phyloP scores from a whole-genome alignment of 495 filamentous ascomycete species.

The Penicillium arizonense region DNA sequence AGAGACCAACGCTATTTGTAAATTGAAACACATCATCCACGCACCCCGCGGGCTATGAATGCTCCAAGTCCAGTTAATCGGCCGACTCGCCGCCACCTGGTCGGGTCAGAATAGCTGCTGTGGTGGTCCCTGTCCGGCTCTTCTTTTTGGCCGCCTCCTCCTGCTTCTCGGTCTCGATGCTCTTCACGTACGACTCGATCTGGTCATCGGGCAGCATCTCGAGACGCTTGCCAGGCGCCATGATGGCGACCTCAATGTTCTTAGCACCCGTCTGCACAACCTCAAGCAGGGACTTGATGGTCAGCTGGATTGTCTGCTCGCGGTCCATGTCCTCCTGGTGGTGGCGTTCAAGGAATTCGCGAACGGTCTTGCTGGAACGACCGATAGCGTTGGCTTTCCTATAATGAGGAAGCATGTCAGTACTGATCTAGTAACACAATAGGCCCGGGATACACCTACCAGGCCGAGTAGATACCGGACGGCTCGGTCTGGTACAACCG shows the following conservation, averaged over 20 bases:
- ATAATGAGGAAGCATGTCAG: slow-evolving; percentile 10
- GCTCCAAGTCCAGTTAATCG: slow-evolving; percentile 12
- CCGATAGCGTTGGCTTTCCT: slow-evolving; percentile 99
- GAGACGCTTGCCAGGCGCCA: slow-evolving; percentile 87
- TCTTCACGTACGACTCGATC: slow-evolving; percentile 95
- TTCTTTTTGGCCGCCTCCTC: slow-evolving; percentile 98
- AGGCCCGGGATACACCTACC: slow-evolving; percentile 52
- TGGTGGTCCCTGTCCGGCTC: slow-evolving; percentile 74
- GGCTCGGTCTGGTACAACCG: slow-evolving; percentile 97
- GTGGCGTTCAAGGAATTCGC: slow-evolving; percentile 96
- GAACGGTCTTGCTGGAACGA: slow-evolving; percentile 95
- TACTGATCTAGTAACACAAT: background rate
- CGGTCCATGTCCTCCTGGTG: slow-evolving; percentile 97
- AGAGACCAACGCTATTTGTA: slow-evolving; percentile 31
- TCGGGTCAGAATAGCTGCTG: slow-evolving; percentile 73
- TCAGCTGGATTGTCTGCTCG: slow-evolving; percentile 93
- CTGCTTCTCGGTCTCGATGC: slow-evolving; percentile 97
- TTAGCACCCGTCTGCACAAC: slow-evolving; percentile 98
- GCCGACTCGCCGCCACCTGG: slow-evolving; percentile 50
- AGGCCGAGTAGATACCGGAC: slow-evolving; percentile 96
- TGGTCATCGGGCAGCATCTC: slow-evolving; percentile 96
- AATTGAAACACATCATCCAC: slow-evolving; percentile 23
- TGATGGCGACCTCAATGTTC: slow-evolving; percentile 99
- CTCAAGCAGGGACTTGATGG: slow-evolving; percentile 95
- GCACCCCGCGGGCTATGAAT: slow-evolving; percentile 6